Conservation (phyloP, 345 rosid species). For the Microcos paniculata region DNA sequence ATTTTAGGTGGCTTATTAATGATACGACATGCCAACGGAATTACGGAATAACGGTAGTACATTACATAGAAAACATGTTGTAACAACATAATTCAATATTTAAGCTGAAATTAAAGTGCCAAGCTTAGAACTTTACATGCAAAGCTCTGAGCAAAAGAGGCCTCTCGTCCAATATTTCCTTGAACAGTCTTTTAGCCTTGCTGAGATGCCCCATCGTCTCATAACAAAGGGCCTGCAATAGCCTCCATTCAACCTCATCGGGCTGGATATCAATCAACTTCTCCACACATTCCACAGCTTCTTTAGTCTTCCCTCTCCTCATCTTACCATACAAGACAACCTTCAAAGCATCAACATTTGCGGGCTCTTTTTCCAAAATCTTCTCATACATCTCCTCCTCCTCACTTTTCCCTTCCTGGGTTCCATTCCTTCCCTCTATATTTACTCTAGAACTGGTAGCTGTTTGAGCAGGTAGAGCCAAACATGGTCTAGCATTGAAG, state of each 20-base stretch:
- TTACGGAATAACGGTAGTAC: neutral
- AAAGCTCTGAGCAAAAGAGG: conserved; percentile 87
- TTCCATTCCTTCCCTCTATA: conserved; percentile 24
- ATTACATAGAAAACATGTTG: neutral
- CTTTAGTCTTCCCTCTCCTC: conserved; percentile 67
- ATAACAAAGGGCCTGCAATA: conserved; percentile 79
- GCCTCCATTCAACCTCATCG: conserved; percentile 85
- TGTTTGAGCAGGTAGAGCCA: conserved; percentile 42
- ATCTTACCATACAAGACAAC: conserved; percentile 66
- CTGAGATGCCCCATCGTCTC: conserved; percentile 73
- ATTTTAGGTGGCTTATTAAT: neutral
- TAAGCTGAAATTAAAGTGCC: neutral
- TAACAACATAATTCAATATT: neutral
- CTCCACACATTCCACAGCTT: conserved; percentile 65
- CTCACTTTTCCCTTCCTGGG: conserved; percentile 39
- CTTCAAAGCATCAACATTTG: conserved; percentile 70
- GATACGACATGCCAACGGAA: neutral
- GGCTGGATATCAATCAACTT: conserved; percentile 64
- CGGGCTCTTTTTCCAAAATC: conserved; percentile 66
- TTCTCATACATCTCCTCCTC: conserved; percentile 60
- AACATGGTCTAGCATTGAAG: conserved; percentile 38
- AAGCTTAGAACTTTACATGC: conserved; percentile 57
- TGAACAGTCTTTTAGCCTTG: conserved; percentile 61
- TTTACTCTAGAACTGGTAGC: conserved; percentile 19
- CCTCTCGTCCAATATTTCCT: conserved; percentile 59